Conservation (phyloP, 1,139 yeast species). For the Pichia sp. region DNA sequence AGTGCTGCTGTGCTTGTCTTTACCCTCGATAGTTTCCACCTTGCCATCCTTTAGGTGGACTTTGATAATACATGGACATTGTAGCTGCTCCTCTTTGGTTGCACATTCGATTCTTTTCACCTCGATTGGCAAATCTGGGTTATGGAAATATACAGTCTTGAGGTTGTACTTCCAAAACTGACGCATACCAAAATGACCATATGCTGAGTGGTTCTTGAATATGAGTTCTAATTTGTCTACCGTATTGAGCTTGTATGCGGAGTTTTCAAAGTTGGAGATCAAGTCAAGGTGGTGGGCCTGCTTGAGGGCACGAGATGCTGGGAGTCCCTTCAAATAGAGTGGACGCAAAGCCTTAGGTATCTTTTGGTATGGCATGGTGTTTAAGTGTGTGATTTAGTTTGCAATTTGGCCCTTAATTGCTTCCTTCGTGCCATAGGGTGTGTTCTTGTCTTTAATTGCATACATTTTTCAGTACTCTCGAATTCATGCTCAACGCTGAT, state of each 20-base stretch:
- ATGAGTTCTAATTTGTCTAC: slow-evolving; percentile 34
- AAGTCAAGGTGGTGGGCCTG: slow-evolving; percentile 36
- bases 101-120: slow-evolving; percentile 49
- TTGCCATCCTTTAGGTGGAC: slow-evolving; percentile 30
- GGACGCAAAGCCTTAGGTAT: slow-evolving; percentile 16
- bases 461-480: too few species aligned
- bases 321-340: slow-evolving; percentile 23
- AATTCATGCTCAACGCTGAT: too few species aligned
- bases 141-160: slow-evolving; percentile 77
- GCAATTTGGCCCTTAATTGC: too few species aligned
- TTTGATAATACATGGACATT: slow-evolving; percentile 39
- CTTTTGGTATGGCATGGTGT: slow-evolving; percentile 17
- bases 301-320: slow-evolving; percentile 29
- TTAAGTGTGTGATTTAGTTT: too few species aligned
- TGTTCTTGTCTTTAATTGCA: too few species aligned
- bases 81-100: slow-evolving; percentile 32
- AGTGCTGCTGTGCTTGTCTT: slow-evolving; percentile 30
- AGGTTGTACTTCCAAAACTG: slow-evolving; percentile 67
- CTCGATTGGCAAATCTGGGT: slow-evolving; percentile 58
- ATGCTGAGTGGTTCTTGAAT: slow-evolving; percentile 37
- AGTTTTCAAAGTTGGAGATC: slow-evolving; percentile 37
- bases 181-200: slow-evolving; percentile 47
- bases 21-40: slow-evolving; percentile 30
- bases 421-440: too few species aligned
- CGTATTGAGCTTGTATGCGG: slow-evolving; percentile 35